Percentiles rank a stretch among this genome's conserved stretches.
These are phyloP conservation scores for Amanita rimosa DNA, from an alignment of 768 basidiomycete genomes.

Conservation along the genomic window DNA sequence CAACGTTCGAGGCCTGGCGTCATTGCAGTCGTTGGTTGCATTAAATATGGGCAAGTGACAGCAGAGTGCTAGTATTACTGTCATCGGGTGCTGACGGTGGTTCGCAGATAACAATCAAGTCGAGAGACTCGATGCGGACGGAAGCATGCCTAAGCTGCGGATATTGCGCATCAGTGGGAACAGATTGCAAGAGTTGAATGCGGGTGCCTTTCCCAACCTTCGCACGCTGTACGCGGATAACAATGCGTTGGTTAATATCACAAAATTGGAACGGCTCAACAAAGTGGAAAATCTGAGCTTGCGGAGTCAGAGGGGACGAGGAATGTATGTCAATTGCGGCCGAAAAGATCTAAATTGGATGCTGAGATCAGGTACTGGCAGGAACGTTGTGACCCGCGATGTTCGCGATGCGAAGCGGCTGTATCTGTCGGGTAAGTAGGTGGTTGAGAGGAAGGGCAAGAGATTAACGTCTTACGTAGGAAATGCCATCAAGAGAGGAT, in stretches of 20 bases:
- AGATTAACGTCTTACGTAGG: constrained; percentile 34
- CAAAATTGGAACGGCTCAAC: constrained; percentile 41
- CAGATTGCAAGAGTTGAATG: constrained; percentile 54
- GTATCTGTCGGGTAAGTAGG: constrained; percentile 80
- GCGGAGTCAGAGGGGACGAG: constrained; percentile 74
- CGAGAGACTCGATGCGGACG: constrained; percentile 38
- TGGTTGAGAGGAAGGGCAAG: constrained; percentile 8
- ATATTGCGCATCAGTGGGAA: constrained; percentile 83
- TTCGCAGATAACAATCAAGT: constrained; percentile 65
- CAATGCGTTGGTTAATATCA: constrained; percentile 47
- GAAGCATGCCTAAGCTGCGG: constrained; percentile 58
- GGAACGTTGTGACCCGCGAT: constrained; percentile 47
- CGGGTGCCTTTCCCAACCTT: constrained; percentile 52
- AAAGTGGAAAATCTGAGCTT: constrained; percentile 86
- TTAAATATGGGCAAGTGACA: constrained; percentile 73
- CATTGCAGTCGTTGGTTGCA: constrained; percentile 50
- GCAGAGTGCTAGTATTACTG: constrained; percentile 10
- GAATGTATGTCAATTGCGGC: constrained; percentile 46
- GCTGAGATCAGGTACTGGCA: constrained; percentile 12
- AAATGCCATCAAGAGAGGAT: constrained; percentile 51
- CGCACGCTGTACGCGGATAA: constrained; percentile 91
- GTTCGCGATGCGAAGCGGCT: constrained; percentile 88
- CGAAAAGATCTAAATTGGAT: constrained; percentile 12
- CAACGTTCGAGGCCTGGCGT: constrained; percentile 45
- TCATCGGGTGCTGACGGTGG: constrained; percentile 6